Base-by-base conservation (phyloP, 352 stramenopile species). In the Globisporangium paddicum region DNA sequence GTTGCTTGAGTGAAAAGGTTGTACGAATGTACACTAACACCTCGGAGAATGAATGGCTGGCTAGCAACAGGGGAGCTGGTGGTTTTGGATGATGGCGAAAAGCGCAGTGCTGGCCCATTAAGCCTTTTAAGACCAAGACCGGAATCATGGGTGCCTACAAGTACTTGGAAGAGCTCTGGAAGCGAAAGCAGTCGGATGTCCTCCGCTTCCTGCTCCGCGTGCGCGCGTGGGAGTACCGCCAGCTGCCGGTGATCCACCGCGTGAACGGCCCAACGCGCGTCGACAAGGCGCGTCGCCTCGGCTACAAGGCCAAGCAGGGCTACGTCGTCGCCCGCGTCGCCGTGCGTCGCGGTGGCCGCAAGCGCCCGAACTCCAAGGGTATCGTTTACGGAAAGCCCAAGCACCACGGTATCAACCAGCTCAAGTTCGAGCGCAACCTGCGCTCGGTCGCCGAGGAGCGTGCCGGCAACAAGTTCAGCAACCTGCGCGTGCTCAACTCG, bases 371-470 rank as follows among this genome's bases (percentile, higher is more conserved):
- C 79, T 93, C 96, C 65, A 98, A 99, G 92, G 97, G 97, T 92
- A 99, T 99, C 75, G 98, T 99, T 58, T 99, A 98, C 82, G 97
- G 98, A 88, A 99, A 99, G 90, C 97, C 97, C 63, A 99, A 99
- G 89, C 88, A 98, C 89, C 97, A 99, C 79, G 97, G 97, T 98
- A 99, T 99, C 77, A 99, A 98, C 86, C 95, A 99, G 79, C 82
- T 99, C 64, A 99, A 99, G 86, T 98, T 98, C 72, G 89, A 96
- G 68, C 96, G 97, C 69, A 99, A 99, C 87, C 81, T 99, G 59
- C 94, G 96, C 67, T 97, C 82, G 55, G 90, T 99, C 42, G 97
- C 97, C 45, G 98, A 99, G 74, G 97, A 99, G 84, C 97, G 98
- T 75, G 96, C 96, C 23, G 97, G 97, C 75, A 95, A 96, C 76